Conservation (phyloP, 805 yeast species). For the Blastobotrys attinorum region DNA sequence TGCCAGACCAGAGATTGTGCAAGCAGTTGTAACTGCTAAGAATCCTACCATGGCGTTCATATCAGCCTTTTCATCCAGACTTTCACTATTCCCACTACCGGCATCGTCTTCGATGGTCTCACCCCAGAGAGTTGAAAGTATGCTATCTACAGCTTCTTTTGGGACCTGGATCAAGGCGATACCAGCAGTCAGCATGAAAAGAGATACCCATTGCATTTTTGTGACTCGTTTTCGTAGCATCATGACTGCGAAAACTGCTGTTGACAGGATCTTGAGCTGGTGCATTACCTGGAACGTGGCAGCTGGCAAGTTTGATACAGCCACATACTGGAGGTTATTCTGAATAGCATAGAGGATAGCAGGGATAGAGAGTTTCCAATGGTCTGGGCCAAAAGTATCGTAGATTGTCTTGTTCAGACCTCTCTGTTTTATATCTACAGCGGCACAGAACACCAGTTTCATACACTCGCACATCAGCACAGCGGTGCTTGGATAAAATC, state of each 20-base stretch:
- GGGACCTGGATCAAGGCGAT: conserved; percentile 36
- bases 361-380: conserved; percentile 36
- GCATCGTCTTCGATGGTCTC: conserved; percentile 5
- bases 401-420: conserved; percentile 20
- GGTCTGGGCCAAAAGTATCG: conserved; percentile 31
- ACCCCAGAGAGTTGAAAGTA: conserved; percentile 10
- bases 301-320: conserved; percentile 35
- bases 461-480: conserved; percentile 33
- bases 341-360: conserved; percentile 35
- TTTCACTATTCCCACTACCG: neutral
- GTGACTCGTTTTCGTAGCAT: conserved; percentile 29
- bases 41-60: conserved; percentile 28
- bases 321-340: conserved; percentile 34
- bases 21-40: conserved; percentile 31
- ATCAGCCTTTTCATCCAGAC: conserved; percentile 5
- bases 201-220: conserved; percentile 31
- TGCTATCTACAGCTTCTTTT: conserved; percentile 8
- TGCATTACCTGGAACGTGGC: conserved; percentile 38
- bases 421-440: conserved; percentile 19
- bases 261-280: conserved; percentile 36
- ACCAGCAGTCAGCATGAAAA: conserved; percentile 31
- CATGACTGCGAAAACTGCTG: conserved; percentile 35
- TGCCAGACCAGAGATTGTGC: conserved; percentile 34
- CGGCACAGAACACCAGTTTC: conserved; percentile 28
- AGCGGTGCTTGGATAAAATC: conserved; percentile 34